Evolutionary conservation across 768 basidiomycete genomes (phyloP), one percentile per base, ranked within the genome.

Genomic region (Lyophyllum atratum): DNA sequence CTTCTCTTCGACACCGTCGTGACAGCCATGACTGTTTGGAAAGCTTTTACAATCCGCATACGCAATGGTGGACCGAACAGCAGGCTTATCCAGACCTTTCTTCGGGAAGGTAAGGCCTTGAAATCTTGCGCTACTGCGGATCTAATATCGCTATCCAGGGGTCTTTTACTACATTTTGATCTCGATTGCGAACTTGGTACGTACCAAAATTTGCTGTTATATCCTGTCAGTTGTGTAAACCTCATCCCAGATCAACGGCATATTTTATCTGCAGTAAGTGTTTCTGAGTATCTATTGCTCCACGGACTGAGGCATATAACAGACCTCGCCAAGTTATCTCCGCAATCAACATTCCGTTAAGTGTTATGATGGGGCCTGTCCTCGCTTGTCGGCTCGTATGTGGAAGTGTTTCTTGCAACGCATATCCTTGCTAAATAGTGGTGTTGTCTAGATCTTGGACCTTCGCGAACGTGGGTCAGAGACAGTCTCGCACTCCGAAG

Each of bases 121-220:
- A 46, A 21, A 33, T 21, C 28, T 21, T 39, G 59, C 47, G 47
- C 46, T 11, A 51, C 28, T 40, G 25, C 25, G 19, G 15, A n/a
- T 53, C 9, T 21, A 1, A 47, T 63, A 19, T 14, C 39, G 22
- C 8, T 52, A 46, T 54, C 21, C 63, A 87, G 89, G 90, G 59
- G 85, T 92, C 59, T 92, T 92, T 70, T 93, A 92, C 66, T 93
- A 91, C 66, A 80, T 93, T 57, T 71, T 93, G 61, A 92, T 93
- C 67, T 92, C 90, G n/a, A 84, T 92, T 49, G 90, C 90, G 47
- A 93, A 93, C 74, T 74, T 93, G 76, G 80, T 80, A 46, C 55
- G 74, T 60, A 26, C 25, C 22, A 42, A 43, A n/a, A 28, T 15
- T 28, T 45, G 11, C 10, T 40, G 39, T 24, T 42, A 40, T 25